Evolutionary conservation across 1,284 basidiomycete species (phyloP).

Genomic region (Pyrrhoderma noxium): DNA sequence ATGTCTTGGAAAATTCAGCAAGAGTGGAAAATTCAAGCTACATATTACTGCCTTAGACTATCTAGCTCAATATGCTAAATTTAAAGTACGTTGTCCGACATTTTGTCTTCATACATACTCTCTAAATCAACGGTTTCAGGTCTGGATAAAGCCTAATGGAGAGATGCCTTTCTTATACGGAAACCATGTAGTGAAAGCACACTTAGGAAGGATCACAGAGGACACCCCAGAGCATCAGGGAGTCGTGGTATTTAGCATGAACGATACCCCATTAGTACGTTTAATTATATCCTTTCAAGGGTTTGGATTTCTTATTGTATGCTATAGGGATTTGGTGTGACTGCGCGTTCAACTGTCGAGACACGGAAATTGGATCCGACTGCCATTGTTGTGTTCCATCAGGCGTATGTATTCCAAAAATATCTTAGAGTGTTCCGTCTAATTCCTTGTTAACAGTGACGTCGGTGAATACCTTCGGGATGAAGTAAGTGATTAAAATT

Average conservation of each 20-base stretch:
- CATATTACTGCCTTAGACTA: slow-evolving; percentile 93
- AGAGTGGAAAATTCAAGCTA: slow-evolving; percentile 96
- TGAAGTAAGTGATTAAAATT: slow-evolving; percentile 49
- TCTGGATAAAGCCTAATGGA: slow-evolving; percentile 99
- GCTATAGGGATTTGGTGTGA: slow-evolving; percentile 91
- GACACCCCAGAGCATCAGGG: slow-evolving; percentile 99
- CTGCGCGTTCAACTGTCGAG: slow-evolving; percentile 91
- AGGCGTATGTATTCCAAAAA: slow-evolving; percentile 80
- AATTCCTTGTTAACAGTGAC: slow-evolving; percentile 46
- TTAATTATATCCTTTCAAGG: slow-evolving; percentile 5
- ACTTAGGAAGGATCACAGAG: slow-evolving; percentile 97
- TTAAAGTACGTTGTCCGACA: slow-evolving; percentile 62
- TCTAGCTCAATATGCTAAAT: slow-evolving; percentile 94
- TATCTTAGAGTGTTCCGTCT: slow-evolving; percentile 6
- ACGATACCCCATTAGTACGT: slow-evolving; percentile 80
- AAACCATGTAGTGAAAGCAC: slow-evolving; percentile 98
- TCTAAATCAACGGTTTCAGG: slow-evolving; percentile 38
- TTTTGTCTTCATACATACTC: slow-evolving; percentile 1
- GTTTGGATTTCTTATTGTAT: slow-evolving; percentile 13
- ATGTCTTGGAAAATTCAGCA: slow-evolving; percentile 97
- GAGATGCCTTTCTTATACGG: slow-evolving; percentile 99
- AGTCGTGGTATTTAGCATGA: slow-evolving; percentile 96
- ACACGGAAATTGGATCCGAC: slow-evolving; percentile 98
- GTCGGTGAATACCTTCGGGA: slow-evolving; percentile 95
- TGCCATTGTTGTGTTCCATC: slow-evolving; percentile 97